Evolutionary conservation across 2,329 filamentous ascomycete species (phyloP), one percentile per base, ranked within the genome.

Genomic region (Lachnellula subtilissima): DNA sequence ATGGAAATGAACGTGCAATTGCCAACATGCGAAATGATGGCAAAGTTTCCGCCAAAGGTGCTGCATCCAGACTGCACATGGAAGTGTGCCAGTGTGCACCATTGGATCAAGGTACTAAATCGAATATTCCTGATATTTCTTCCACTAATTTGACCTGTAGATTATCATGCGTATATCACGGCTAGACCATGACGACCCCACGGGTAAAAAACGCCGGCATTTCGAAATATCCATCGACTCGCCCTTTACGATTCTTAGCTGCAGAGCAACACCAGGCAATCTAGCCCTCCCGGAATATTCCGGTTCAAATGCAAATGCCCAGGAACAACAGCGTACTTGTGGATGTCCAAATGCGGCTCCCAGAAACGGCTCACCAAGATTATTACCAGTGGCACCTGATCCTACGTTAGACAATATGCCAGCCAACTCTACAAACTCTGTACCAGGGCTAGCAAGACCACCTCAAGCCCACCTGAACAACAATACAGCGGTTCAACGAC

Each of bases 201-300:
- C 72, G 4, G 65, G 65, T 19, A 68, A 65, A 39, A 88, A 87
- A 69, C 78, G 86, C 61, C 79, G 86, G 40, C 86, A 89, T 66
- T 89, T 89, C 62, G 87, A 90, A 66, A 89, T 90, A 54, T 89
- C 86, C 15, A 89, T 90, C 61, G 86, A 90, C 69, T 89, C 86
- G 0, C 86, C 86, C 2, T 87, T 90, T 70, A 85, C 88, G 65
- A 86, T 90, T 60, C 81, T 89, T 15, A 88, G 85, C 9, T 90
- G 87, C 72, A 83, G 83, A 58, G 86, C 87, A 45, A 87, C 85
- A 3, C 84, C 86, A 69, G 83, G 83, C 43, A 89, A 89, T 67
- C 86, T 84, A 52, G 82, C 83, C 19, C 77, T 89, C 1, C 87
- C 87, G 4, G 84, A 85, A 11, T 90, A 90, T 67, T 80, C 78